Conservation (phyloP, 306 rosid genomes). For the Dryas octopetala region DNA sequence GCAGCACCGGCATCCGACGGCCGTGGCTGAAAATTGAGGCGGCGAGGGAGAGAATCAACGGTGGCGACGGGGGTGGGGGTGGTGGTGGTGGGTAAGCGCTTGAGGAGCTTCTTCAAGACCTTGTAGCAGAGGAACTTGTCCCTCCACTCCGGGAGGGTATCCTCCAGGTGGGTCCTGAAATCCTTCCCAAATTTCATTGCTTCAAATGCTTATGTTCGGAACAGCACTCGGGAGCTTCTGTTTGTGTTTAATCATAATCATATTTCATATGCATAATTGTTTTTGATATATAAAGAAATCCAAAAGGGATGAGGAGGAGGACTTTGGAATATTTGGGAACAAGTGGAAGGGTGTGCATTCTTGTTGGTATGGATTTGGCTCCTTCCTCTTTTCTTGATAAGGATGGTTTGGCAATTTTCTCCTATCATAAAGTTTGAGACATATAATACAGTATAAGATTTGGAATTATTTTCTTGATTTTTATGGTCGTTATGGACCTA, state of each 20-base stretch:
- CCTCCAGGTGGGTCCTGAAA: constrained; percentile 80
- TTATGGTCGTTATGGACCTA: background rate
- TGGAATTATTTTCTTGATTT: background rate
- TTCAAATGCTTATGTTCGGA: no score
- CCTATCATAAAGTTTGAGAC: no score
- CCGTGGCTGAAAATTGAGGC: constrained; percentile 19
- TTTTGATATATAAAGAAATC: background rate
- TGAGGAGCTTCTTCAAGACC: constrained; percentile 78
- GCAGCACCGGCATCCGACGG: constrained; percentile 6
- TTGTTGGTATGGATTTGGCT: background rate
- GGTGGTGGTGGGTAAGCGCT: constrained; percentile 30
- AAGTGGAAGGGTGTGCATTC: background rate
- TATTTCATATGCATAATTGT: background rate
- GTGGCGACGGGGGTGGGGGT: background rate
- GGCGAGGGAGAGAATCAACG: constrained; percentile 22
- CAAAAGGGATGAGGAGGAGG: constrained; percentile 4
- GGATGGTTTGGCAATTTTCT: background rate
- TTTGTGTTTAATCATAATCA: background rate
- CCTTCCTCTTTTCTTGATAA: background rate
- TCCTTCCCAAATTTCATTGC: constrained; percentile 94
- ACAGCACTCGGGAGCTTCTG: background rate
- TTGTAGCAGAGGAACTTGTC: constrained; percentile 95
- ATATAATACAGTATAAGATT: background rate
- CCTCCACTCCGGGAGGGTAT: constrained; percentile 96
- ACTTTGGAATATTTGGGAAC: constrained; percentile 16